Evolutionary conservation across 1,284 basidiomycete species (phyloP).

Genomic region (Melampsora larici-populina): DNA sequence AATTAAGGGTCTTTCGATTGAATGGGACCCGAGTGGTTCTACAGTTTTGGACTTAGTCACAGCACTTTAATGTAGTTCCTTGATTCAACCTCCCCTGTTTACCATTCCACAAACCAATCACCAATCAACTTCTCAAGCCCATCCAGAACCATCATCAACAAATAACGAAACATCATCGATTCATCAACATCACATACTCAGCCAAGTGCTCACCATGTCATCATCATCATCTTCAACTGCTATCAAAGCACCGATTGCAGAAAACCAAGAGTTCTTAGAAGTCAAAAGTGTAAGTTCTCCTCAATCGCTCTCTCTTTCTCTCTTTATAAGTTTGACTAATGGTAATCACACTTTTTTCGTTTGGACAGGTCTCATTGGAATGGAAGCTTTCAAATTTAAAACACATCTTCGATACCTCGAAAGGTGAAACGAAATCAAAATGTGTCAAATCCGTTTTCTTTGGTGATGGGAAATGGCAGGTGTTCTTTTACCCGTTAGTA

Average conservation of each 20-base stretch:
- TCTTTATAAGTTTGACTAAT: not conserved
- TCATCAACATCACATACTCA: no score
- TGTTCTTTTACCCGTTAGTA: slow-evolving; percentile 50
- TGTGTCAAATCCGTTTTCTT: slow-evolving; percentile 52
- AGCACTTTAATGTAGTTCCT: no score
- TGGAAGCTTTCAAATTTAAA: slow-evolving; percentile 53
- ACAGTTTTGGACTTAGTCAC: no score
- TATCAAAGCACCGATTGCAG: not conserved
- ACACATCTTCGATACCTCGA: slow-evolving; percentile 53
- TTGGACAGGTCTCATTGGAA: slow-evolving; percentile 48
- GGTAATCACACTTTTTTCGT: not conserved
- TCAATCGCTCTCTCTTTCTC: not conserved
- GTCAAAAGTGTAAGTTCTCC: slow-evolving; percentile 21
- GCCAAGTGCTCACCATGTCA: no score
- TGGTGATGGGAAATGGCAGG: slow-evolving; percentile 50
- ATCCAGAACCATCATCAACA: no score
- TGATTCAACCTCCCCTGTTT: no score
- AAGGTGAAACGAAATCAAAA: slow-evolving; percentile 53
- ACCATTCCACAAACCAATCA: no score
- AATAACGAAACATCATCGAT: no score
- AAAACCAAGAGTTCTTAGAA: slow-evolving; percentile 31
- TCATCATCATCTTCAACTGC: not conserved
- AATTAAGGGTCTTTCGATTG: no score
- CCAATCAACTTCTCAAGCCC: no score
- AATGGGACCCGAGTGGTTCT: no score